These are phyloP conservation scores for Alternaria arbusti DNA, from an alignment of 2,329 filamentous ascomycete species.

Conservation along the genomic window DNA sequence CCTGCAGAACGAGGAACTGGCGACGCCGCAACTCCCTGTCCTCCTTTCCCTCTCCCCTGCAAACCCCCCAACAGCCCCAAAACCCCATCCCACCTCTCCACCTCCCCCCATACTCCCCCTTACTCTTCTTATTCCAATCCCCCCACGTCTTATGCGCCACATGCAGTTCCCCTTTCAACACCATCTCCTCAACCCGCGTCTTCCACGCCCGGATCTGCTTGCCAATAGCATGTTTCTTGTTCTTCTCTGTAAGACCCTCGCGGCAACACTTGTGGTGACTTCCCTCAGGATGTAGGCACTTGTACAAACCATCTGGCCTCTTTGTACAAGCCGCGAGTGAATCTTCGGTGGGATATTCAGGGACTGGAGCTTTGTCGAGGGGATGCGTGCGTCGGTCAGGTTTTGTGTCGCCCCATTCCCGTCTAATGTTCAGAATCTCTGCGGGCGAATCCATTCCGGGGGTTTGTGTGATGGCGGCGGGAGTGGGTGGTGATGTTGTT, in stretches of 20 bases:
- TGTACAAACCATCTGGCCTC: background rate
- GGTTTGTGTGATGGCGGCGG: background rate
- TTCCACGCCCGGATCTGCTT: background rate
- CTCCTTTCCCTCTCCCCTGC: background rate
- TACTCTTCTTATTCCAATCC: background rate
- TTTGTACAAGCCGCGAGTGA: background rate
- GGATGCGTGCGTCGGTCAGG: background rate
- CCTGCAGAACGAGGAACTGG: too few relatives aligned
- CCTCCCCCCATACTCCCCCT: background rate
- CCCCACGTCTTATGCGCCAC: background rate
- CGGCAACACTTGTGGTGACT: background rate
- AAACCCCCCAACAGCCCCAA: background rate
- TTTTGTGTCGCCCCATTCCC: background rate
- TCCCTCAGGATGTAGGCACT: background rate
- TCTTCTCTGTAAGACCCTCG: background rate
- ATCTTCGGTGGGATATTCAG: background rate
- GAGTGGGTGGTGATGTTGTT: background rate
- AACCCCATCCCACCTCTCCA: background rate
- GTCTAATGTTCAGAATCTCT: background rate
- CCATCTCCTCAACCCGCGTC: background rate
- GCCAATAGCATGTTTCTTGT: background rate
- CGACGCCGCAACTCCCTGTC: too few relatives aligned
- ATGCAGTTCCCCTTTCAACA: background rate
- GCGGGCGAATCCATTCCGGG: background rate
- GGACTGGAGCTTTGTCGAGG: background rate